phyloP scores from a whole-genome alignment of 1,139 yeast genomes.

The Martiniozyma asiatica region DNA sequence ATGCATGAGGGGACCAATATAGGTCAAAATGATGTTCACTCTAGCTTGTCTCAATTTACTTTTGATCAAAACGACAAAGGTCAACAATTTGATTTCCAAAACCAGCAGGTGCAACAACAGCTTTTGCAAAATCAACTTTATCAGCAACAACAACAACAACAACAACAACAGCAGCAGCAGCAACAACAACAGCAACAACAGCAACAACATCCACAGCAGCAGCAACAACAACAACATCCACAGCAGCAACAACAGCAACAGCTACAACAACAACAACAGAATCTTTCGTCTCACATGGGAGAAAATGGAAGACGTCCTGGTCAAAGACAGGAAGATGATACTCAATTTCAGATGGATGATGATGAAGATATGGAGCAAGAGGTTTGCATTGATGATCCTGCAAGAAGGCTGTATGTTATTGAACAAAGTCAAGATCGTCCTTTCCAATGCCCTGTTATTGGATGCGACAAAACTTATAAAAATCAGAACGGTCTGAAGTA shows the following conservation, averaged over 20 bases:
- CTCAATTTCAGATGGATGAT: slow-evolving; percentile 22
- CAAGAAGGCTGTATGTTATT: slow-evolving; percentile 82
- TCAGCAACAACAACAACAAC: slow-evolving; percentile 6
- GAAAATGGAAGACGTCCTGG: no score
- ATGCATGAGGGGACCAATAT: no score
- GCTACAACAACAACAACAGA: slow-evolving; percentile 3
- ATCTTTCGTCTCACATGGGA: no score
- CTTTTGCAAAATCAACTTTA: no score
- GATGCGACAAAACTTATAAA: slow-evolving; percentile 94
- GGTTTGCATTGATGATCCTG: slow-evolving; percentile 82
- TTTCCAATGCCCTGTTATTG: slow-evolving; percentile 93
- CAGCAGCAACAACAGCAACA: no score
- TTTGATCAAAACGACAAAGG: slow-evolving; percentile 15
- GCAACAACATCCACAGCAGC: no score
- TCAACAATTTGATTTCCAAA: slow-evolving; percentile 11
- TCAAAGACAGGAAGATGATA: no score
- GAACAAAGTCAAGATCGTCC: slow-evolving; percentile 92
- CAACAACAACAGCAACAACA: slow-evolving; percentile 6
- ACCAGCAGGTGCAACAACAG: no score
- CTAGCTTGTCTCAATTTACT: slow-evolving; percentile 15
- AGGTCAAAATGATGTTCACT: slow-evolving; percentile 7
- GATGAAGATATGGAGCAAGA: slow-evolving; percentile 27
- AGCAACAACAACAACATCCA: no score
- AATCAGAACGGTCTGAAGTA: slow-evolving; percentile 95
- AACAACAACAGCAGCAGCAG: slow-evolving; percentile 10